Evolutionary conservation across 78 protist species (phyloP).

Genomic region (Speleostelium caveatum): DNA sequence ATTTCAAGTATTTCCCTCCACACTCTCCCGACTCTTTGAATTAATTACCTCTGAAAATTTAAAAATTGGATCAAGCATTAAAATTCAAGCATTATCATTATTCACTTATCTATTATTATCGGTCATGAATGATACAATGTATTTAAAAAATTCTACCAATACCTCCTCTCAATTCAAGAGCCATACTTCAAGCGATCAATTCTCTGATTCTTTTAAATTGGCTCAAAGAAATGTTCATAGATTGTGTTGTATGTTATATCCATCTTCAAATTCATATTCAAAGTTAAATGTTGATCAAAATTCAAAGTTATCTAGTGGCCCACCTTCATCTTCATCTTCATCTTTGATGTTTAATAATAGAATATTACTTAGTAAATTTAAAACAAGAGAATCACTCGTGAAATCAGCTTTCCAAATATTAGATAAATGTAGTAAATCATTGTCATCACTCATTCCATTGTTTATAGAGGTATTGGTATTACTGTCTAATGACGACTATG

Average conservation of each 20-base stretch:
- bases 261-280: constrained; percentile 32
- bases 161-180: not conserved
- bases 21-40: constrained; percentile 2
- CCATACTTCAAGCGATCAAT: not conserved
- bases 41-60: constrained; percentile 16
- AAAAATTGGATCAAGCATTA: constrained; percentile 40
- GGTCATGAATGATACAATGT: not conserved
- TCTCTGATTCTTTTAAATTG: not conserved
- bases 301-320: not conserved
- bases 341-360: too few relatives aligned
- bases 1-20: constrained; percentile 20
- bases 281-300: constrained; percentile 8
- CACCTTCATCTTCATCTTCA: not conserved
- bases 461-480: constrained; percentile 34
- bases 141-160: too few relatives aligned
- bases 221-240: not conserved
- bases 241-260: constrained; percentile 36
- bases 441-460: constrained; percentile 4
- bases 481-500: constrained; percentile 11
- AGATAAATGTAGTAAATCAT: not conserved
- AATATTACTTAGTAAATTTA: constrained; percentile 4
- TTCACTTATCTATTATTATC: constrained; percentile 24
- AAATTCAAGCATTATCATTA: constrained; percentile 13
- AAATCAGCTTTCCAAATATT: constrained; percentile 4
- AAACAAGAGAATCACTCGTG: constrained; percentile 7